phyloP scores from a whole-genome alignment of 2,329 filamentous ascomycete species.

The Aureobasidium sp. region DNA sequence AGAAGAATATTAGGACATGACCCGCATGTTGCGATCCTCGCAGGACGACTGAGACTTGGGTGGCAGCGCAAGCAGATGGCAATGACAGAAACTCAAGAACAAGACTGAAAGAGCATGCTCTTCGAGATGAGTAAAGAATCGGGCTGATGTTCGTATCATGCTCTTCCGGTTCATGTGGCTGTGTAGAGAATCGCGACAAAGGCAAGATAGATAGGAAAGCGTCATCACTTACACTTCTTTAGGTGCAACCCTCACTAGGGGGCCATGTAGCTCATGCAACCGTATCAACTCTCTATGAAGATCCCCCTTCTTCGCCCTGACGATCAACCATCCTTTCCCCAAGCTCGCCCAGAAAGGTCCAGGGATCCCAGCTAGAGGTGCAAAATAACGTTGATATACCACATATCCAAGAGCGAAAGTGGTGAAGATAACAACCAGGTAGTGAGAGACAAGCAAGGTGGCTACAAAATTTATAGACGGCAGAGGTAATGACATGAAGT shows the following conservation, averaged over 20 bases:
- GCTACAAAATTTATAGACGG: not conserved
- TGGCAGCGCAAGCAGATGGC: too few species aligned
- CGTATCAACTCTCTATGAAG: conserved; percentile 25
- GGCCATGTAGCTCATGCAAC: conserved; percentile 27
- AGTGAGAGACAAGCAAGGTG: not conserved
- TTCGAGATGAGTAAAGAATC: not conserved
- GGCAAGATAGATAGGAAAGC: not conserved
- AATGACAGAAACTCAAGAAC: too few species aligned
- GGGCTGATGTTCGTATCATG: not conserved
- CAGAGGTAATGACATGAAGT: not conserved
- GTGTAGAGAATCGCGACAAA: too few species aligned
- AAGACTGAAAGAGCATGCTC: too few species aligned
- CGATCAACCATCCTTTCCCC: conserved; percentile 25
- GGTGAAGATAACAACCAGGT: not conserved
- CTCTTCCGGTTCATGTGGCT: not conserved
- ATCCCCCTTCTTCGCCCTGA: conserved; percentile 27
- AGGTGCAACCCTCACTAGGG: conserved; percentile 27
- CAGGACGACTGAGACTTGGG: too few species aligned
- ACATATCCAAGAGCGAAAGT: conserved; percentile 18
- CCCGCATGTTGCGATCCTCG: too few species aligned
- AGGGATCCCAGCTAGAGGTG: conserved; percentile 23
- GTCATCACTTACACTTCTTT: conserved; percentile 24
- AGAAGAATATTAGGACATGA: not conserved
- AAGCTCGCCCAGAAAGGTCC: conserved; percentile 24
- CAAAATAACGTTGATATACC: conserved; percentile 23